These are phyloP conservation scores for Arabis alpina DNA, from an alignment of 345 rosid genomes.

Conservation along the genomic window DNA sequence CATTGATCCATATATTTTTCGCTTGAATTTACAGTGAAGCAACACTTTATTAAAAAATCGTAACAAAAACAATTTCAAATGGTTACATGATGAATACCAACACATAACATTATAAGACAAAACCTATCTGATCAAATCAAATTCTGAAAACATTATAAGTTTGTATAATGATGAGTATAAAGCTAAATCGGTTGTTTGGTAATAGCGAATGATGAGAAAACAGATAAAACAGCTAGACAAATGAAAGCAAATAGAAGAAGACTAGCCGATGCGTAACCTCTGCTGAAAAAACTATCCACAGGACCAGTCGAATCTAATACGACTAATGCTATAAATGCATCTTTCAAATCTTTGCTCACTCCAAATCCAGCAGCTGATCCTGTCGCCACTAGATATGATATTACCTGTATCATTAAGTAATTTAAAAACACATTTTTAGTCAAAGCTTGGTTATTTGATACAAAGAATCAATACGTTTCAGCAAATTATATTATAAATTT, in stretches of 20 bases:
- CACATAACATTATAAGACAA: neutral
- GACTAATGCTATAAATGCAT: neutral
- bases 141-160: neutral
- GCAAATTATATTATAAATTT: neutral
- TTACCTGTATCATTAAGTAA: constrained; percentile 33
- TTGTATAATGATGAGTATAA: neutral
- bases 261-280: constrained; percentile 54
- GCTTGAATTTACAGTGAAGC: neutral
- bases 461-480: neutral
- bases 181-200: constrained; percentile 37
- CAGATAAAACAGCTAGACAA: constrained; percentile 55
- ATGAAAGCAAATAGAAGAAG: constrained; percentile 59
- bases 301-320: constrained; percentile 35
- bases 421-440: neutral
- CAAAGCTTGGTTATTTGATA: no score
- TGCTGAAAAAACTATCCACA: constrained; percentile 47
- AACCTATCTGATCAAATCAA: constrained; percentile 11
- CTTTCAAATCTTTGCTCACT: constrained; percentile 56
- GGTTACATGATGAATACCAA: constrained; percentile 1
- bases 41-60: neutral
- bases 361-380: constrained; percentile 67
- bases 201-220: constrained; percentile 55
- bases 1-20: neutral
- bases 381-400: constrained; percentile 52
- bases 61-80: neutral